Percentiles rank a stretch among this genome's conserved stretches.
phyloP scores from a whole-genome alignment of 495 filamentous ascomycete species.

The Podospora tetraspora region DNA sequence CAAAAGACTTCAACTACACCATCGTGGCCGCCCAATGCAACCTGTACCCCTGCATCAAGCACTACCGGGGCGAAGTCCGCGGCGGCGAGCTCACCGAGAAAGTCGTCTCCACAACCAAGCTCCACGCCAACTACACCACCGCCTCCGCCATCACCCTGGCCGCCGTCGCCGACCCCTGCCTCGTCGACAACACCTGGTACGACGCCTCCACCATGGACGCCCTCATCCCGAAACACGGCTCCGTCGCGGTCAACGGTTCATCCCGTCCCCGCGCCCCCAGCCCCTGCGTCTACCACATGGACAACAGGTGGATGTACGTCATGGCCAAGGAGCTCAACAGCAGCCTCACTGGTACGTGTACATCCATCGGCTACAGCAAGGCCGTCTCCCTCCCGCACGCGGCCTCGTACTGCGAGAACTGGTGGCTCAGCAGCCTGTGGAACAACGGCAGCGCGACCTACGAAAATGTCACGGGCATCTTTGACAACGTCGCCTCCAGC shows the following conservation, averaged over 20 bases:
- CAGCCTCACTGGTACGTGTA: background rate
- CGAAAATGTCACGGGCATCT: background rate
- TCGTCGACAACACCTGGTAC: background rate
- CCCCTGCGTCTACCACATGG: background rate
- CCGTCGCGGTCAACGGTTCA: background rate
- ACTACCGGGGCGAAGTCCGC: slow-evolving; percentile 4
- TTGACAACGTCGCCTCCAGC: background rate
- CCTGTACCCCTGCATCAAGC: slow-evolving; percentile 6
- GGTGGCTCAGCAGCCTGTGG: slow-evolving; percentile 6
- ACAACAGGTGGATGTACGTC: background rate
- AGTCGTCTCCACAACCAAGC: background rate
- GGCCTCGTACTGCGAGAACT: background rate
- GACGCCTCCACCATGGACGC: slow-evolving; percentile 6
- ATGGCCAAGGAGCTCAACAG: background rate
- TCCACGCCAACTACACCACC: background rate
- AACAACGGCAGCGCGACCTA: slow-evolving; percentile 3
- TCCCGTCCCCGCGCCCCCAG: background rate
- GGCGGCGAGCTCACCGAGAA: background rate
- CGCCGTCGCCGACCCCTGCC: background rate
- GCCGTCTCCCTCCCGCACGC: background rate
- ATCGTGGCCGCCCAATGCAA: slow-evolving; percentile 1
- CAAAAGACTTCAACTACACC: background rate
- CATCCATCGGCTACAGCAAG: background rate
- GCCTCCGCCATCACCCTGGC: background rate
- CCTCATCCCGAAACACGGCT: background rate